A percentile compares a stretch with the other conserved stretches of the same genome.
phyloP scores from a whole-genome alignment of 176 grass and related monocot genomes.

The Carex scoparia region DNA sequence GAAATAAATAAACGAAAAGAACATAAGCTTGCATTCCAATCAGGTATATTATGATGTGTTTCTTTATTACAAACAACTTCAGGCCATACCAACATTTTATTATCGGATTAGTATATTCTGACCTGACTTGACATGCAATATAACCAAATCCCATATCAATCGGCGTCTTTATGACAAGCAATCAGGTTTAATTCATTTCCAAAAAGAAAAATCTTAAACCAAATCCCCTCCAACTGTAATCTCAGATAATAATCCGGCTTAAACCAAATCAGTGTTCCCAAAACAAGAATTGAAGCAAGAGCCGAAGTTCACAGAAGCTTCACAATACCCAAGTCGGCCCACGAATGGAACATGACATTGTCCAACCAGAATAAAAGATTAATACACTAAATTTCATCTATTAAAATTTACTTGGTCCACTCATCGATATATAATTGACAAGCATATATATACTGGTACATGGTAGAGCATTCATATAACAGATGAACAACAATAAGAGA shows the following conservation, averaged over 20 bases:
- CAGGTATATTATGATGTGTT: not conserved
- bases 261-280: not conserved
- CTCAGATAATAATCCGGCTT: not conserved
- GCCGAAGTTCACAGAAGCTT: not conserved
- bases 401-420: too few species aligned
- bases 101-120: not conserved
- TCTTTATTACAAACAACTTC: not conserved
- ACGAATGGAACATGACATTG: not conserved
- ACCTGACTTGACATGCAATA: not conserved
- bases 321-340: not conserved
- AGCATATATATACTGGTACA: too few species aligned
- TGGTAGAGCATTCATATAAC: too few species aligned
- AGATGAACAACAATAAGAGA: too few species aligned
- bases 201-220: not conserved
- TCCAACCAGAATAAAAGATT: not conserved
- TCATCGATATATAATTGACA: too few species aligned
- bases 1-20: not conserved
- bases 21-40: not conserved
- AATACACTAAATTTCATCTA: too few species aligned
- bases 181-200: not conserved
- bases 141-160: not conserved
- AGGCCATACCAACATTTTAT: not conserved
- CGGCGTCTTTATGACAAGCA: not conserved
- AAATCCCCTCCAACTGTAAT: not conserved
- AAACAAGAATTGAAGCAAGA: not conserved